Base-by-base conservation (phyloP, 129 eudicot genomes). In the Sambucus nigra region DNA sequence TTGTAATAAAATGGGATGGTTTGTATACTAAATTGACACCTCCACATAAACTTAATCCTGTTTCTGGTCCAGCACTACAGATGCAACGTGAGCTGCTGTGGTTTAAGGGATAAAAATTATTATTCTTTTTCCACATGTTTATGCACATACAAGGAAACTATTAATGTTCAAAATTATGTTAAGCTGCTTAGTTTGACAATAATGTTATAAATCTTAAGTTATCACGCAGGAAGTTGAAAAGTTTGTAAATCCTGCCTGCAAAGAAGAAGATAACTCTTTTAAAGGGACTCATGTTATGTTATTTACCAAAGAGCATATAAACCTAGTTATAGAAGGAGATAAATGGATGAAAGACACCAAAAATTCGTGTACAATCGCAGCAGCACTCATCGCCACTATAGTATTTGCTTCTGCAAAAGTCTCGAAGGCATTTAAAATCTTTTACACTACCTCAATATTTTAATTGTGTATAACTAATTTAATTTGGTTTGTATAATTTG, bases 41-140 rank as follows among this genome's bases (percentile, higher is more conserved):
- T 57, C 55, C 56, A 5, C 64, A 69, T 15, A 69, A 74, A 39
- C 75, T 74, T 17, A 47, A 69, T 47, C 80, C 64, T 28, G 71
- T 74, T 49, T 59, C 80, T 46, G 80, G 80, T 16, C 68, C 80
- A 59, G 75, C 80, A 2, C 61, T 74, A 47, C 80, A 74, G 48
- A 74, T 74, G 80, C 80, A 74, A 27, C 71, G 68, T 2, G 80
- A 74, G 50, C 32, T 74, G 57, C 75, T 68, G 15, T 74, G 80
- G 80, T 74, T 69, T 53, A 63, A 74, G 80, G 80, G n/a, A n/a
- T n/a, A n/a, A 68, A 68, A 46, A 15, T n/a, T n/a, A 38, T 27
- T 20, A 31, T 16, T 56, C 40, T 32, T 21, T 9, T 35, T 25
- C 19, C 5, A 7, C n/a, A n/a, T n/a, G 4, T 45, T 35, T 7